phyloP scores from a whole-genome alignment of 345 rosid genomes.

The Citrus cavaleriei region DNA sequence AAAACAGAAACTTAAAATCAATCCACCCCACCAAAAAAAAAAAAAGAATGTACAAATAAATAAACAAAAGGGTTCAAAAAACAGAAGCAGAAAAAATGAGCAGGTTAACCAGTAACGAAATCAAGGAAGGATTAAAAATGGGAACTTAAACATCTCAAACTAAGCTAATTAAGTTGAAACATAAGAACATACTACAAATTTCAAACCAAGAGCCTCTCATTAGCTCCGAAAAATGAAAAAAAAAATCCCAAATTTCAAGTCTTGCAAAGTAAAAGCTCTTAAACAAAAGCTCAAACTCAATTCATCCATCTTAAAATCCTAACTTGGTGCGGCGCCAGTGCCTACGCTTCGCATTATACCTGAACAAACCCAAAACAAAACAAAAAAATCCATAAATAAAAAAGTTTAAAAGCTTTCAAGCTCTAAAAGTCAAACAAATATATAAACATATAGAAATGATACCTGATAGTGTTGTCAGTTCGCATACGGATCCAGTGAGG shows the following conservation, averaged over 20 bases:
- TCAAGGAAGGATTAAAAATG: neutral
- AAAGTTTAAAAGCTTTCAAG: neutral
- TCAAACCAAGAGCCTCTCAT: neutral
- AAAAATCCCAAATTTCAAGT: neutral
- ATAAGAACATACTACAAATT: neutral
- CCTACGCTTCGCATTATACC: slow-evolving; percentile 76
- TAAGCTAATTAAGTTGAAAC: neutral
- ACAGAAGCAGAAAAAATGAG: neutral
- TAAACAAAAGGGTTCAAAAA: neutral
- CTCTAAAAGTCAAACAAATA: neutral
- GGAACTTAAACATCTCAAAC: neutral
- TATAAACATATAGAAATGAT: neutral
- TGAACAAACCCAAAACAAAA: slow-evolving; percentile 10
- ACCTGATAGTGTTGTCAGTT: slow-evolving; percentile 73
- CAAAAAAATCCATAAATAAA: neutral
- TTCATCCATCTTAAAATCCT: slow-evolving; percentile 29
- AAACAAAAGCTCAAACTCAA: neutral
- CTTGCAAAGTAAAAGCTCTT: slow-evolving; percentile 2
- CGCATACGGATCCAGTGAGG: slow-evolving; percentile 74
- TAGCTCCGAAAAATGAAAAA: neutral
- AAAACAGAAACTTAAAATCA: neutral
- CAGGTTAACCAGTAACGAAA: neutral
- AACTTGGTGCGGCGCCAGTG: slow-evolving; percentile 81
- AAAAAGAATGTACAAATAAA: too few species aligned
- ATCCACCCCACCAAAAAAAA: neutral